phyloP scores from a whole-genome alignment of 805 yeast species.

The Brettanomyces naardenensis region DNA sequence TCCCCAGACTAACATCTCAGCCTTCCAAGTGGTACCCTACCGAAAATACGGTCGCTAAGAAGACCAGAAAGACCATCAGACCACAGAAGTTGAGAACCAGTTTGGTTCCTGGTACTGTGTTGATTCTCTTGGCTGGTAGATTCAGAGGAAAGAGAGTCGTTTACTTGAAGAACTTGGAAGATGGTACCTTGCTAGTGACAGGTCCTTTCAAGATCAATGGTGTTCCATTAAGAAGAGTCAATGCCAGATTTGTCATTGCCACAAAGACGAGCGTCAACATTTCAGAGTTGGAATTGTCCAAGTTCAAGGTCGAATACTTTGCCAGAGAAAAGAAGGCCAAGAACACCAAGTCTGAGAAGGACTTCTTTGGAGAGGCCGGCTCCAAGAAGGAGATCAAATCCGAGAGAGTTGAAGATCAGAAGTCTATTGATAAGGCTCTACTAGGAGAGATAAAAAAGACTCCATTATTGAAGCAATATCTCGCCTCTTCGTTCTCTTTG shows the following conservation, averaged over 20 bases:
- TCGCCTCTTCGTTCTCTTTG: constrained; percentile 90
- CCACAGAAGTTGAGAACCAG: constrained; percentile 92
- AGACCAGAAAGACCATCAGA: constrained; percentile 83
- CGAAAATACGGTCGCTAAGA: constrained; percentile 82
- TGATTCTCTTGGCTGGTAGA: constrained; percentile 97
- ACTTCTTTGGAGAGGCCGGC: constrained; percentile 72
- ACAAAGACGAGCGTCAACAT: constrained; percentile 88
- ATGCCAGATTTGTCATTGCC: constrained; percentile 97
- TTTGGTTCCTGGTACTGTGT: constrained; percentile 32
- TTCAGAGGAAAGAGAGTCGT: constrained; percentile 99
- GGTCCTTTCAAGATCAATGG: constrained; percentile 99
- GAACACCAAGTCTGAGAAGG: constrained; percentile 84
- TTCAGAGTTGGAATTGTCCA: constrained; percentile 73
- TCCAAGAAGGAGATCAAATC: constrained; percentile 86
- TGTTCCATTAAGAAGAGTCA: constrained; percentile 99
- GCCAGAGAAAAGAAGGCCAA: constrained; percentile 88
- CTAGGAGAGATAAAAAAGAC: constrained; percentile 94
- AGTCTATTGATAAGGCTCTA: constrained; percentile 87
- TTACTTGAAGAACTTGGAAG: constrained; percentile 92
- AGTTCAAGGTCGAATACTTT: constrained; percentile 91
- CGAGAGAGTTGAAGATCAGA: constrained; percentile 96
- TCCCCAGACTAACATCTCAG: neutral
- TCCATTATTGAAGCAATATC: constrained; percentile 94
- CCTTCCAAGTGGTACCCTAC: constrained; percentile 32
- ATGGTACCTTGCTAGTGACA: constrained; percentile 93